Base-by-base conservation (phyloP, 129 eudicot species). In the Mikania micrantha region DNA sequence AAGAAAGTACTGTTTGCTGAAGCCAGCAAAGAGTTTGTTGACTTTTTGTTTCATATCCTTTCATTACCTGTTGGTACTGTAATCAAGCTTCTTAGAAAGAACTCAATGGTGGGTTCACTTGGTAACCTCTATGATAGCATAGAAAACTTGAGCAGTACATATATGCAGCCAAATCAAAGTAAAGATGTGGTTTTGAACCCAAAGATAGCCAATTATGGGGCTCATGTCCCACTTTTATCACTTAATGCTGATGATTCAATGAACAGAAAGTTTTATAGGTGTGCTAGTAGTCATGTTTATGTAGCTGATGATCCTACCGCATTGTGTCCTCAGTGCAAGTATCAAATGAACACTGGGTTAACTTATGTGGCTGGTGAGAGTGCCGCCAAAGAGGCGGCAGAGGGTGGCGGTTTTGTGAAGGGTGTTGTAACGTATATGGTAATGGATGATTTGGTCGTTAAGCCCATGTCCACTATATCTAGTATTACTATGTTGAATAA, bases 391-490 rank as follows among this genome's bases (percentile, higher is more conserved):
- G 41, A 11, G 49, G 9, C n/a, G 4, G 29, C 0, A 0, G 76
- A 9, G 16, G 64, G 59, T 4, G 78, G 87, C 2, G 87, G 91
- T 12, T 82, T 75, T 66, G 87, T 85, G 52, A 85, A 82, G 32
- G 91, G 85, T 65, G 80, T 74, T n/a, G 78, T 79, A 25, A 80
- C 85, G 0, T 85, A 82, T 15, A 82, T 82, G 91, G 79, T 82
- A 7, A 82, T 85, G 87, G 91, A 79, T 74, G 77, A 85, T 62
- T 35, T 85, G 67, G 83, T 24, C 16, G 83, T 82, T 21, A 71
- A 53, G 73, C 91, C 87, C 0, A 82, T 79, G 91, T 85, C 91
- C 0, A 77, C 79, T 11, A 79, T 79, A 40, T 82, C 87, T 3
- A 45, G 80, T 53, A 77, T 85, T 17, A 39, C 79, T 11, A 16